These are phyloP conservation scores for Ramularia endophylla DNA, from an alignment of 2,329 filamentous ascomycete species.

Conservation along the genomic window DNA sequence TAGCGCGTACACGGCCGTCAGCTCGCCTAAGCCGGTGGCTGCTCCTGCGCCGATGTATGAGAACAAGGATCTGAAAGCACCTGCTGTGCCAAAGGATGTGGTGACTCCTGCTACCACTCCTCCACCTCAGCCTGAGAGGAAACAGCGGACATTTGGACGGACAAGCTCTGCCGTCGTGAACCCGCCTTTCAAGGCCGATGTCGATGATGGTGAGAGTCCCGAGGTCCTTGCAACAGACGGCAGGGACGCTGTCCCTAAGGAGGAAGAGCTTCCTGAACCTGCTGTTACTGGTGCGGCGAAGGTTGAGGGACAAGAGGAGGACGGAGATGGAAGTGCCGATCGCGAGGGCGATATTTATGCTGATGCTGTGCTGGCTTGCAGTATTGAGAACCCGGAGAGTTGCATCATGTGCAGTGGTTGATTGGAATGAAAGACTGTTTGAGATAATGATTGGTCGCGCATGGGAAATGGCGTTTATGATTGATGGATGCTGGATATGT, in stretches of 20 bases:
- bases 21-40: constrained; percentile 50
- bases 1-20: constrained; percentile 29
- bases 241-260: constrained; percentile 47
- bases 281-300: constrained; percentile 40
- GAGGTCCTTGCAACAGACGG: constrained; percentile 72
- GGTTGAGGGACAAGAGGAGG: constrained; percentile 66
- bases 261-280: constrained; percentile 59
- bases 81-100: constrained; percentile 51
- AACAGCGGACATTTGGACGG: constrained; percentile 32
- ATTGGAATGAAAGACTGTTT: constrained; percentile 7
- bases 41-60: constrained; percentile 64
- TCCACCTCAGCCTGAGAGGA: constrained; percentile 51
- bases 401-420: constrained; percentile 97
- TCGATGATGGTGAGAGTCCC: constrained; percentile 70
- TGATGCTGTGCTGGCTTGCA: constrained; percentile 84
- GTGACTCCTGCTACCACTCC: constrained; percentile 65
- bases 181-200: constrained; percentile 69
- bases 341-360: constrained; percentile 93
- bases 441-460: constrained; percentile 12
- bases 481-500: constrained; percentile 9
- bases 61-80: constrained; percentile 46
- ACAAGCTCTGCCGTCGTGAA: constrained; percentile 49
- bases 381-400: constrained; percentile 92
- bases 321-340: constrained; percentile 62
- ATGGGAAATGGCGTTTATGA: constrained; percentile 13